These are phyloP conservation scores for Thraustochytrium striatum DNA, from an alignment of 352 stramenopile genomes.

Conservation along the genomic window DNA sequence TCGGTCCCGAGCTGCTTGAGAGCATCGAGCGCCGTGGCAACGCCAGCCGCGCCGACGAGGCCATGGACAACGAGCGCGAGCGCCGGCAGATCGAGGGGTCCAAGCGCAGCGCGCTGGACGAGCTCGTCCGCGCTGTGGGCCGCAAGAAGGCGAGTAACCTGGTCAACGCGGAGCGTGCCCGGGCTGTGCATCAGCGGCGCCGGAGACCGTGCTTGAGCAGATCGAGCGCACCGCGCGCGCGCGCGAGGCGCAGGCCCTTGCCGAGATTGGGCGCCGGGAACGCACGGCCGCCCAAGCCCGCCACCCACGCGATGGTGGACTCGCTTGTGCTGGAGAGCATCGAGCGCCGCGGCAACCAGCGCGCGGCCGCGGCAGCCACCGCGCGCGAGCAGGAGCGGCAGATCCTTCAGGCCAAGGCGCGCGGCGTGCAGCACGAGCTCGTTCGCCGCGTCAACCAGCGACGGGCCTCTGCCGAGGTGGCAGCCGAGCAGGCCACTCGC, in stretches of 20 bases:
- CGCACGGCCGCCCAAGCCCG: too few species aligned
- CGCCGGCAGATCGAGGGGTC: neutral
- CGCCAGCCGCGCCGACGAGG: neutral
- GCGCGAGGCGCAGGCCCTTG: too few species aligned
- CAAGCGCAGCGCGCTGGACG: neutral
- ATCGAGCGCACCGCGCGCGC: too few species aligned
- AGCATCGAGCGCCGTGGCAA: neutral
- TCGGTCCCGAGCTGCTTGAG: too few species aligned
- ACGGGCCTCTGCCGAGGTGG: neutral
- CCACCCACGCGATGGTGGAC: too few species aligned
- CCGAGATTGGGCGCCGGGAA: too few species aligned
- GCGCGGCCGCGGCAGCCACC: neutral
- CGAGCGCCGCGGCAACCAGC: neutral
- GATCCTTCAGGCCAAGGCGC: neutral
- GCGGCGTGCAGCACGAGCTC: neutral
- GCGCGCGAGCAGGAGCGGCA: slow-evolving; percentile 4
- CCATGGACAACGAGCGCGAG: neutral
- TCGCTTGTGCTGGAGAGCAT: neutral
- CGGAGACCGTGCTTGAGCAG: too few species aligned
- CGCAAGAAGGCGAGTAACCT: too few species aligned
- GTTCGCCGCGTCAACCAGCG: slow-evolving; percentile 30
- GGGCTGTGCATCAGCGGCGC: too few species aligned
- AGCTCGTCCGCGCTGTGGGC: neutral
- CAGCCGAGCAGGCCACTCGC: neutral
- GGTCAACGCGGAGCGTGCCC: too few species aligned